Conservation (phyloP, 2,329 filamentous ascomycete genomes). For the Alternaria viburni region DNA sequence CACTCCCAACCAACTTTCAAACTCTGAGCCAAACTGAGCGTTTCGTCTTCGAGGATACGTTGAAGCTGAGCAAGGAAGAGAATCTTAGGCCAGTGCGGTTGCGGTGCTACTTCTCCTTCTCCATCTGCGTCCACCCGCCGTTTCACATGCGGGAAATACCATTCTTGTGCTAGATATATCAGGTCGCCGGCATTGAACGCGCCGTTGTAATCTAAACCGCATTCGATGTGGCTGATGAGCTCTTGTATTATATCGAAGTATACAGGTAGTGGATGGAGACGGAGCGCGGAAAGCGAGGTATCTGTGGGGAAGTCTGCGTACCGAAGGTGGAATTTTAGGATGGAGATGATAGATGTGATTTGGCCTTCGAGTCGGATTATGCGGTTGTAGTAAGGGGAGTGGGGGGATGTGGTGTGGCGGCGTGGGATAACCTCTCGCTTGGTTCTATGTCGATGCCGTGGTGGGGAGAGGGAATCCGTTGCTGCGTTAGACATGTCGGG, state of each 20-base stretch:
- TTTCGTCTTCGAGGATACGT: background rate
- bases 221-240: background rate
- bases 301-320: background rate
- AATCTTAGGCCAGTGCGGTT: background rate
- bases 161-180: background rate
- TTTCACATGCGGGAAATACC: background rate
- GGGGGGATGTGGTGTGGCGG: background rate
- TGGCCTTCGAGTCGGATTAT: background rate
- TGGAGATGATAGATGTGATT: background rate
- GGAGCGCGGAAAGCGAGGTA: background rate
- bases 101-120: background rate
- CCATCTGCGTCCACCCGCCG: background rate
- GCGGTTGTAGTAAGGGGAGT: background rate
- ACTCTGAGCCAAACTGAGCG: background rate
- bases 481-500: background rate
- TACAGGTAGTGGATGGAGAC: background rate
- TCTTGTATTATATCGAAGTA: background rate
- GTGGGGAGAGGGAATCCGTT: background rate
- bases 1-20: background rate
- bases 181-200: background rate
- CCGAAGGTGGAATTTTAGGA: background rate
- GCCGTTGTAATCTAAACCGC: background rate
- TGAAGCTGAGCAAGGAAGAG: background rate
- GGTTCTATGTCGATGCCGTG: background rate
- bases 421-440: background rate